Base-by-base conservation (phyloP, 768 basidiomycete species). In the Podaxis sp. region DNA sequence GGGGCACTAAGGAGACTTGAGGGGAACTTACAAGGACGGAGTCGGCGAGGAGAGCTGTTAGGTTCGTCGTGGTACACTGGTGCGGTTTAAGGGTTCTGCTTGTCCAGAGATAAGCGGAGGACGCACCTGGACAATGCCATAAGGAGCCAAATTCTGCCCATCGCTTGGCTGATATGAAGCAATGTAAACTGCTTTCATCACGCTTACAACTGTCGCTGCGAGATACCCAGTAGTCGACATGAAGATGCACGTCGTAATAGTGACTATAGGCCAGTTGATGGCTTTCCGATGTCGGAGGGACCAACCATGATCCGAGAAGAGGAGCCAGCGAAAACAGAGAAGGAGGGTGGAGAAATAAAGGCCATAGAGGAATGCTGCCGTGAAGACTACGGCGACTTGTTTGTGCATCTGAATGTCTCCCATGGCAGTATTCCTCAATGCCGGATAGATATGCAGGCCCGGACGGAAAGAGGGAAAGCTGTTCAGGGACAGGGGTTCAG, bases 231-330 rank as follows among this genome's bases (percentile, higher is more conserved):
- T 13, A 7, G 25, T 55, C 7, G 33, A 36, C 12, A 55, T 8
- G 9, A 55, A 46, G 29, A 46, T 61, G 17, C 24, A 24, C 2
- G 24, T 25, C 11, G 65, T 59, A 6, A 49, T 33, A 19, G 37
- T 25, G 11, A 55, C 29, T 8, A 59, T 29, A 6, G 38, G 50
- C 65, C 57, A 63, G 9, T 63, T 63, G 46, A 65, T 59, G 3
- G 6, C 17, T 46, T 51, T 50, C 12, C 19, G 19, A n/a, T 8
- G 36, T 4, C 41, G 38, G 43, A 29, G 25, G 5, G 50, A 36
- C 63, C 63, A 64, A 12, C 63, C 63, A 27, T 56, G 40, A 43
- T 64, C 52, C 7, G 49, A 37, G 53, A 52, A 61, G 38, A 61
- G 41, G 1, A 61, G 33, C 63, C 59, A 64, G 4, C 63, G 63